phyloP scores from a whole-genome alignment of 176 grass and related monocot species.

The Poa annua region DNA sequence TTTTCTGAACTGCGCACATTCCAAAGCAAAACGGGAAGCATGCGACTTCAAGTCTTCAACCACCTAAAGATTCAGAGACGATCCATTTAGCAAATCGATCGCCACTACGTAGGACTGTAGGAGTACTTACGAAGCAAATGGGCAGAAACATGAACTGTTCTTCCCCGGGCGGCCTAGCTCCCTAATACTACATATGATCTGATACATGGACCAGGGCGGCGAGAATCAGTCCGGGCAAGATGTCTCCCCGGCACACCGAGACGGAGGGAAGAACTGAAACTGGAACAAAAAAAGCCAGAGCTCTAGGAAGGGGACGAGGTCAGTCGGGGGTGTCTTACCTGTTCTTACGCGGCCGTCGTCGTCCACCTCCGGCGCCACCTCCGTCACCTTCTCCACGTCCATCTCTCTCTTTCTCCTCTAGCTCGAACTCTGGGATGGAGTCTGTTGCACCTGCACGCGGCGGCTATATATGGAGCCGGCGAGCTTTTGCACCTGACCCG shows the following conservation, averaged over 20 bases:
- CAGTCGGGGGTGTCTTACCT: constrained; percentile 41
- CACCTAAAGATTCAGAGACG: neutral
- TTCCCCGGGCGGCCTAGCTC: neutral
- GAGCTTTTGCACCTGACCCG: constrained; percentile 53
- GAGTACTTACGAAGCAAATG: neutral
- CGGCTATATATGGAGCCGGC: constrained; percentile 43
- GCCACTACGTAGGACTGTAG: neutral
- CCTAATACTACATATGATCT: too few species aligned
- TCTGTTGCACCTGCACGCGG: neutral
- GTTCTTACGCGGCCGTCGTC: constrained; percentile 85
- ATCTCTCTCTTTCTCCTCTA: constrained; percentile 20
- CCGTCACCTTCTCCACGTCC: constrained; percentile 63
- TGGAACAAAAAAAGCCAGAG: too few species aligned
- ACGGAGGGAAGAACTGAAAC: too few species aligned
- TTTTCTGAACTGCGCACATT: too few species aligned
- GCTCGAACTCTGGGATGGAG: neutral
- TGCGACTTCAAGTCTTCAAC: neutral
- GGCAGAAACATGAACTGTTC: neutral
- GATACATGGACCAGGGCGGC: too few species aligned
- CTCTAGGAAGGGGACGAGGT: too few species aligned
- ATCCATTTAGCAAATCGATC: neutral
- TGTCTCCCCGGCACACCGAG: too few species aligned
- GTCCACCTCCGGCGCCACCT: constrained; percentile 44
- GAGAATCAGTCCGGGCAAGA: too few species aligned
- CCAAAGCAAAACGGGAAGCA: neutral